Base-by-base conservation (phyloP, 129 eudicot species). In the Deinandra increscens region DNA sequence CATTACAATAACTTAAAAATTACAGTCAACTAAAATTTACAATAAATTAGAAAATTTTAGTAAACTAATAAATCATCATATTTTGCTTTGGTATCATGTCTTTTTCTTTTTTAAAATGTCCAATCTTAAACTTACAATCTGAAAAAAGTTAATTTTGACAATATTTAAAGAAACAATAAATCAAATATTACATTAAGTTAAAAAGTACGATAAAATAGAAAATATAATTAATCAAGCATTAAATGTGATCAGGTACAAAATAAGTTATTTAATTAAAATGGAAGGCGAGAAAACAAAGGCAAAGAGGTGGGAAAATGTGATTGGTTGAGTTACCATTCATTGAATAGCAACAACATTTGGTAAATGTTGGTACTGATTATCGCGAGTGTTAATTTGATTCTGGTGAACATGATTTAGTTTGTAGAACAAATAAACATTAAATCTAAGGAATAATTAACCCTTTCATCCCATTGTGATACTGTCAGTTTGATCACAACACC, bases 401-500 rank as follows among this genome's bases (percentile, higher is more conserved):
- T 48, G 20, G 58, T 56, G 67, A 22, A 31, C 20, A 31, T 69
- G 73, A 75, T 61, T 60, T 66, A 29, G 3, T 36, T 61, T 64
- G 44, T 38, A 23, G 48, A 76, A 49, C 31, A 23, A 18, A 19
- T 45, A 29, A 51, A 60, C 20, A 59, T 74, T 14, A 51, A 60
- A 58, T 63, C 17, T 58, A 42, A 22, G 7, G 36, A 37, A 31
- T 11, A 49, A 38, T 49, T 13, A 39, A n/a, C 67, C 50, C 29
- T 46, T 46, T 55, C 48, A 13, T 61, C 64, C 7, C 66, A 19
- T 36, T 77, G 20, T 70, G 18, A 18, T 55, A 44, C 17, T 60
- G 37, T 73, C 88, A 93, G 99, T 82, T 85, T 89, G 81, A 93
- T 93, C 59, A 69, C 93, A 64, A 93, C 99, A 64, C 88, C 99